phyloP scores from a whole-genome alignment of 345 rosid genomes.

The Iberis pinnata region DNA sequence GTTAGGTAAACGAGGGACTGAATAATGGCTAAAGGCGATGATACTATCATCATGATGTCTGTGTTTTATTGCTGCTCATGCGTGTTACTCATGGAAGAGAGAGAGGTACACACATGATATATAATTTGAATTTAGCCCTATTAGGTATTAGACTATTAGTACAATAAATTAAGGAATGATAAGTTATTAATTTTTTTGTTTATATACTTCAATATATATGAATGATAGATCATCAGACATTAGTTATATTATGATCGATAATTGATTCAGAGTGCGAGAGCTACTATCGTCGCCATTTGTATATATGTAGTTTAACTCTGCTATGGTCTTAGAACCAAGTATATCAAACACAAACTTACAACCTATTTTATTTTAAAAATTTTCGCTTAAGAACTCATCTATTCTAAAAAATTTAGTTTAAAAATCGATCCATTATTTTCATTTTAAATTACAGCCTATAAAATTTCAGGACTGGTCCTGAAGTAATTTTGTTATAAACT shows the following conservation, averaged over 20 bases:
- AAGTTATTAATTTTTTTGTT: not conserved
- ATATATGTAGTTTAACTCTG: not conserved
- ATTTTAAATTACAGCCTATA: too few relatives aligned
- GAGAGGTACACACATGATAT: not conserved
- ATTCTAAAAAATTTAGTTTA: too few relatives aligned
- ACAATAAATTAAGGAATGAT: not conserved
- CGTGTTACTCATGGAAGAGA: conserved; percentile 26
- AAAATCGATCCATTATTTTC: too few relatives aligned
- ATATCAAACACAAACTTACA: too few relatives aligned
- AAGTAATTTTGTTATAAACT: too few relatives aligned
- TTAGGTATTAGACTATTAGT: not conserved
- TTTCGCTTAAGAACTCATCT: too few relatives aligned
- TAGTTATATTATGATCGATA: not conserved
- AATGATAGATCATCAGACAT: conserved; percentile 12
- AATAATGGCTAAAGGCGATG: conserved; percentile 47
- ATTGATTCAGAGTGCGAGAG: conserved; percentile 9
- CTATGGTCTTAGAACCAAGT: too few relatives aligned
- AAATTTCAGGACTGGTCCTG: too few relatives aligned
- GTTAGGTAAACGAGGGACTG: conserved; percentile 38
- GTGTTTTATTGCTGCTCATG: conserved; percentile 23
- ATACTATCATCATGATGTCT: conserved; percentile 31
- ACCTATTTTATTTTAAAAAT: too few relatives aligned
- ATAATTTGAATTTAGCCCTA: not conserved
- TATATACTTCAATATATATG: conserved; percentile 4
- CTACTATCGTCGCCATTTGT: conserved; percentile 1